Evolutionary conservation across 1,139 yeast genomes (phyloP).

Genomic region (Nakaseomyces glabratus): DNA sequence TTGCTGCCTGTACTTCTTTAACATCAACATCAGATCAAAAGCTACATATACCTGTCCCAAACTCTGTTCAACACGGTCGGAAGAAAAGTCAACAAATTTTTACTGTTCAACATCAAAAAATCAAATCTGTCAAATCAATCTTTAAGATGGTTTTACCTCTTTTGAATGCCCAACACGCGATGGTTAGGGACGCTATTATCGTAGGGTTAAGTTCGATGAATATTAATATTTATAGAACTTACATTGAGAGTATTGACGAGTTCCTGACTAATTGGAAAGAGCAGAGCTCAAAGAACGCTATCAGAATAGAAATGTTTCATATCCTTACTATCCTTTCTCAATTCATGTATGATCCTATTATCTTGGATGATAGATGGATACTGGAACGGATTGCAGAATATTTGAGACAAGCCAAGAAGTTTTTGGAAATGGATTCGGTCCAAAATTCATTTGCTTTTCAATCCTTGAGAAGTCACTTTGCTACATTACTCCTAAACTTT

Average conservation of each 20-base stretch:
- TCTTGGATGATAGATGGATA: conserved; percentile 62
- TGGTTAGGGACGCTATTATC: conserved; percentile 77
- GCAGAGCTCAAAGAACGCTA: conserved; percentile 33
- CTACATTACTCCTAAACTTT: conserved; percentile 65
- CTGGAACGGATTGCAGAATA: conserved; percentile 55
- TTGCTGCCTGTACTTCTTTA: conserved; percentile 85
- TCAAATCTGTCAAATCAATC: conserved; percentile 85
- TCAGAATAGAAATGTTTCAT: conserved; percentile 72
- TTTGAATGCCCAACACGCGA: conserved; percentile 58
- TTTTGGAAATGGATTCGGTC: conserved; percentile 48
- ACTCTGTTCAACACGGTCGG: conserved; percentile 27
- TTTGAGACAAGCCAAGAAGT: conserved; percentile 54
- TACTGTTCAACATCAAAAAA: conserved; percentile 79
- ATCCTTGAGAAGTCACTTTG: conserved; percentile 67
- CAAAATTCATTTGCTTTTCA: conserved; percentile 70
- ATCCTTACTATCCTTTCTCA: conserved; percentile 64
- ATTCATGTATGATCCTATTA: conserved; percentile 44
- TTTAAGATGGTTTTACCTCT: conserved; percentile 83
- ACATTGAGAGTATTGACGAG: conserved; percentile 68
- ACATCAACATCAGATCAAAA: conserved; percentile 86
- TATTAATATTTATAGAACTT: conserved; percentile 75
- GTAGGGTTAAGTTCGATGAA: conserved; percentile 83
- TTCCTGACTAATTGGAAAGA: conserved; percentile 52
- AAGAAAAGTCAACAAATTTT: conserved; percentile 70
- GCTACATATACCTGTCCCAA: conserved; percentile 45